Conservation (phyloP, 2,329 filamentous ascomycete species). For the Exophiala spinifera region DNA sequence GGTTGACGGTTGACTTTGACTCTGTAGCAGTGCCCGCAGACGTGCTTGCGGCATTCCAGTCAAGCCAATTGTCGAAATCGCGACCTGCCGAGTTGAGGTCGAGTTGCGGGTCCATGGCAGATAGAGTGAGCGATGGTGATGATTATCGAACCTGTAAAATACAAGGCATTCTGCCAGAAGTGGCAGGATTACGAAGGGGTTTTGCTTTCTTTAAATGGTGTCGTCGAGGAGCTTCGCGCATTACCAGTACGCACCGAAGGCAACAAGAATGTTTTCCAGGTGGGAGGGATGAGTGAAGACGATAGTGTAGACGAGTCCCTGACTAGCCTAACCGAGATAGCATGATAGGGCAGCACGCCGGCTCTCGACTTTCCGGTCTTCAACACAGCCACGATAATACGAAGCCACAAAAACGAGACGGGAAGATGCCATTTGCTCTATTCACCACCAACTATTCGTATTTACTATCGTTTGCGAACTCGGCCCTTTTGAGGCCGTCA, state of each 20-base stretch:
- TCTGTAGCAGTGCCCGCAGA: constrained; percentile 2
- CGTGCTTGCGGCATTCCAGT: constrained; percentile 25
- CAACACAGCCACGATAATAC: background rate
- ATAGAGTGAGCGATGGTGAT: constrained; percentile 1
- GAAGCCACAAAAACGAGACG: background rate
- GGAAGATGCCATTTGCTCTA: background rate
- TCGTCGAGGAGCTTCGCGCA: background rate
- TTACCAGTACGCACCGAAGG: background rate
- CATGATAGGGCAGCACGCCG: background rate
- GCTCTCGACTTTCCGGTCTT: background rate
- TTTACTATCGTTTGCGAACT: background rate
- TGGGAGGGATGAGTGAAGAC: background rate
- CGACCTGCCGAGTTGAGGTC: constrained; percentile 22
- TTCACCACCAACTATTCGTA: background rate
- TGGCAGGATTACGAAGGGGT: background rate
- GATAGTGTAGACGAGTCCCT: background rate
- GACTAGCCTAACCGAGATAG: background rate
- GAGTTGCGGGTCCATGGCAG: constrained; percentile 15
- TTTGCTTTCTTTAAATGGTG: background rate
- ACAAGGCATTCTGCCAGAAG: background rate
- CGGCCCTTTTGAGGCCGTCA: too few species aligned
- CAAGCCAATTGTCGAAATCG: constrained; percentile 31
- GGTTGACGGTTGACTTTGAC: constrained; percentile 6
- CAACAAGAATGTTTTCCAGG: background rate
- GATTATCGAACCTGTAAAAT: background rate